Conservation (phyloP, 768 basidiomycete genomes). For the Termitomyces sp. region DNA sequence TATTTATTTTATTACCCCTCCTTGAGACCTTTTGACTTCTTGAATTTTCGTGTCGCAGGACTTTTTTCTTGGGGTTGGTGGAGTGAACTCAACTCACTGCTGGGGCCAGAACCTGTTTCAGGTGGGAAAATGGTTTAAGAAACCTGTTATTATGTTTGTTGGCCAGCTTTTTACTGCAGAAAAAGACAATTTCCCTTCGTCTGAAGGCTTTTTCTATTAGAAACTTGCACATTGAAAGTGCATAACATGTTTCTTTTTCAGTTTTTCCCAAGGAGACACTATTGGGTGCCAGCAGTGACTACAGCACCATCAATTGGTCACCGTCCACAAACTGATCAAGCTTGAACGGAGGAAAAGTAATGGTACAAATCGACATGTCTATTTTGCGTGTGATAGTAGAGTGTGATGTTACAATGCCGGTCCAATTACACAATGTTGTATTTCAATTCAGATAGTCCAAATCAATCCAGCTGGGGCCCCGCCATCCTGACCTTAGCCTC, state of each 20-base stretch:
- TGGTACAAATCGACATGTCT: constrained; percentile 2
- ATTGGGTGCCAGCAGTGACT: too few relatives aligned
- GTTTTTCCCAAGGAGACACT: too few relatives aligned
- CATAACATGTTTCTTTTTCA: too few relatives aligned
- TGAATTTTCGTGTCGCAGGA: background rate
- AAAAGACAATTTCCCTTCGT: too few relatives aligned
- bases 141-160: too few relatives aligned
- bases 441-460: constrained; percentile 2
- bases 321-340: background rate
- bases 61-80: background rate
- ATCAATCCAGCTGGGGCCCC: constrained; percentile 52
- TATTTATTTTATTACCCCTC: constrained; percentile 28
- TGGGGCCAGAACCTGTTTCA: too few relatives aligned
- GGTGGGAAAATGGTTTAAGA: too few relatives aligned
- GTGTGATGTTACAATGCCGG: constrained; percentile 2
- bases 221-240: too few relatives aligned
- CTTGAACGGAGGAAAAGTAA: background rate
- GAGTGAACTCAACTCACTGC: too few relatives aligned
- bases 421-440: constrained; percentile 3
- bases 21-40: too few relatives aligned
- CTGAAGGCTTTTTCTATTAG: too few relatives aligned
- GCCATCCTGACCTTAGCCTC: constrained; percentile 74
- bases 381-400: constrained; percentile 7
- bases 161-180: too few relatives aligned
- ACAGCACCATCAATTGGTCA: background rate